Evolutionary conservation across 495 filamentous ascomycete species (phyloP).

Genomic region (Podospora anserina): DNA sequence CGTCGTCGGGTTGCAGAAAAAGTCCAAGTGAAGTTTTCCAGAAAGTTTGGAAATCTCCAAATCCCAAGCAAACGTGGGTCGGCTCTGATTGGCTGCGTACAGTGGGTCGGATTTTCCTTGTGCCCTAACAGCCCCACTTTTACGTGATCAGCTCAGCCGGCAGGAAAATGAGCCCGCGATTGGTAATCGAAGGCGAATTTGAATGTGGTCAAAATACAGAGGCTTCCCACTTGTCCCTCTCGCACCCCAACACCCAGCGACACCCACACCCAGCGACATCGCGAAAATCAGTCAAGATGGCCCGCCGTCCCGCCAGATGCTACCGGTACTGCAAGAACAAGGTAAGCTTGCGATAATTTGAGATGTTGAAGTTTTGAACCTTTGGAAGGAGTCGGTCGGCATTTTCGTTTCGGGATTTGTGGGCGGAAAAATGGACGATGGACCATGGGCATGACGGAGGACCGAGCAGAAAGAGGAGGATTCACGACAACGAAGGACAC

Average conservation of each 20-base stretch:
- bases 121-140: constrained; percentile 47
- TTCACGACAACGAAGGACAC: neutral
- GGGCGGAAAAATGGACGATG: constrained; percentile 9
- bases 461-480: constrained; percentile 9
- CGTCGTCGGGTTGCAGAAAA: constrained; percentile 19
- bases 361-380: constrained; percentile 7
- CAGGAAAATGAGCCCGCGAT: constrained; percentile 28
- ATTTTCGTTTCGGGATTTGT: constrained; percentile 7
- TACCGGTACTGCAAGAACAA: constrained; percentile 99
- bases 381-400: neutral
- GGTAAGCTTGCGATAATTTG: constrained; percentile 55
- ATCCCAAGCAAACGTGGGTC: constrained; percentile 13
- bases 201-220: constrained; percentile 35
- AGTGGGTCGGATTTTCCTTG: constrained; percentile 20
- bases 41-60: constrained; percentile 18
- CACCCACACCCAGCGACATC: constrained; percentile 41
- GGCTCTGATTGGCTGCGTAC: constrained; percentile 30
- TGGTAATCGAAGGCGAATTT: constrained; percentile 43
- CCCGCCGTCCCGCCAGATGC: constrained; percentile 95
- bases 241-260: constrained; percentile 39
- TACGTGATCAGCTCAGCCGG: constrained; percentile 13
- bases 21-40: constrained; percentile 24
- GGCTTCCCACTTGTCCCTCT: constrained; percentile 33
- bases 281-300: constrained; percentile 77
- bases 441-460: constrained; percentile 1